phyloP scores from a whole-genome alignment of 2,329 filamentous ascomycete genomes.

The Ambrosiella xylebori region DNA sequence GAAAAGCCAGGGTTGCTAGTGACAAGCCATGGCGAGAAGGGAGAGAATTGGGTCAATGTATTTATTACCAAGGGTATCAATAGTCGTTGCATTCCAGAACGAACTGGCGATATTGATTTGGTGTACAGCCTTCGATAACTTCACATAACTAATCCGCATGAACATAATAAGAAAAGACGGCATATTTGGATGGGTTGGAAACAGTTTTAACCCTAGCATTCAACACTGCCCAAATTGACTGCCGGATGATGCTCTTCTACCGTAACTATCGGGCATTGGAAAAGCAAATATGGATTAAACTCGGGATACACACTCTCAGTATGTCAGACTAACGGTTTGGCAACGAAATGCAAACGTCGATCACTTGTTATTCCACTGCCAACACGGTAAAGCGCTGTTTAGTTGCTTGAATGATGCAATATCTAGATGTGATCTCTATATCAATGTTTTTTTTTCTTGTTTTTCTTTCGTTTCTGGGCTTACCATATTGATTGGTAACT shows the following conservation, averaged over 20 bases:
- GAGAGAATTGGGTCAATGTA: neutral
- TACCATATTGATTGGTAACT: no score
- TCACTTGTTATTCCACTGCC: neutral
- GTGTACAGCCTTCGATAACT: neutral
- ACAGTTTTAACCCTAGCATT: neutral
- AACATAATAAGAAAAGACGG: neutral
- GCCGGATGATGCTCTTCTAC: neutral
- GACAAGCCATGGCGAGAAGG: neutral
- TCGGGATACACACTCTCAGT: neutral
- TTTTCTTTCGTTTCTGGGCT: no score
- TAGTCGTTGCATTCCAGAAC: neutral
- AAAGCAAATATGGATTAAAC: neutral
- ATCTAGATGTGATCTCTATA: no score
- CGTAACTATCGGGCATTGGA: neutral
- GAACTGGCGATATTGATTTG: neutral
- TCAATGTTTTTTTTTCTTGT: no score
- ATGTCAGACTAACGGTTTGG: neutral
- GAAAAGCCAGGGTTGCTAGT: neutral
- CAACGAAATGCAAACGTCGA: neutral
- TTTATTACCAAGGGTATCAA: neutral
- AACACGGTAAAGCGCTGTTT: no score
- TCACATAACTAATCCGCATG: neutral
- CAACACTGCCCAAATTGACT: neutral
- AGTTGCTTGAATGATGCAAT: no score
- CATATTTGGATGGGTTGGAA: neutral